These are phyloP conservation scores for Nannochloropsis gaditana DNA, from an alignment of 108 stramenopile species.

Conservation along the genomic window DNA sequence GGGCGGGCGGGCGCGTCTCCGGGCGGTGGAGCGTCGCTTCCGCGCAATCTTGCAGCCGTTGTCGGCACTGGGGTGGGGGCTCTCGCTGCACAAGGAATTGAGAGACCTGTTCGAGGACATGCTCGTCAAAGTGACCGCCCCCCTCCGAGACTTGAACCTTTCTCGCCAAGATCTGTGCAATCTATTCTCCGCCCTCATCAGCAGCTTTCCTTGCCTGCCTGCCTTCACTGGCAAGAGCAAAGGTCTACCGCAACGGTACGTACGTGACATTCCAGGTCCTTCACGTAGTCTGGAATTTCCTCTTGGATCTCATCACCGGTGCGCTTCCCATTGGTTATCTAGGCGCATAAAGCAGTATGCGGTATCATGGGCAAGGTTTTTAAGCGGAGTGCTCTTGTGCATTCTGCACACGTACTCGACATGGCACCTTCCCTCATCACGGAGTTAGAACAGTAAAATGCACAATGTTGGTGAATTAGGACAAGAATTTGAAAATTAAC, in stretches of 20 bases:
- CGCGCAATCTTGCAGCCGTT: not conserved
- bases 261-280: not conserved
- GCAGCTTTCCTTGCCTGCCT: not conserved
- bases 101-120: constrained; percentile 39
- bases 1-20: not conserved
- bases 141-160: not conserved
- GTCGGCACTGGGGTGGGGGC: constrained; percentile 32
- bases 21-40: not conserved
- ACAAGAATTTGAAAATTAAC: too few relatives aligned
- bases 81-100: constrained; percentile 36
- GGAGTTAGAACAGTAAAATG: too few relatives aligned
- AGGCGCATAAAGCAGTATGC: not conserved
- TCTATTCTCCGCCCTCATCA: not conserved
- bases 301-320: too few relatives aligned
- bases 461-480: too few relatives aligned
- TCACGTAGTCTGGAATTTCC: too few relatives aligned
- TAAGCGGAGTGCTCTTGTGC: constrained; percentile 15
- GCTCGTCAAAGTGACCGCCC: constrained; percentile 25
- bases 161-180: not conserved
- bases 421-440: not conserved
- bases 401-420: not conserved
- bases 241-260: not conserved
- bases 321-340: too few relatives aligned
- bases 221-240: not conserved
- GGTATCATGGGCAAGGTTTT: not conserved